Conservation (phyloP, 2,329 filamentous ascomycete genomes). For the Dactylellina haptotyla region DNA sequence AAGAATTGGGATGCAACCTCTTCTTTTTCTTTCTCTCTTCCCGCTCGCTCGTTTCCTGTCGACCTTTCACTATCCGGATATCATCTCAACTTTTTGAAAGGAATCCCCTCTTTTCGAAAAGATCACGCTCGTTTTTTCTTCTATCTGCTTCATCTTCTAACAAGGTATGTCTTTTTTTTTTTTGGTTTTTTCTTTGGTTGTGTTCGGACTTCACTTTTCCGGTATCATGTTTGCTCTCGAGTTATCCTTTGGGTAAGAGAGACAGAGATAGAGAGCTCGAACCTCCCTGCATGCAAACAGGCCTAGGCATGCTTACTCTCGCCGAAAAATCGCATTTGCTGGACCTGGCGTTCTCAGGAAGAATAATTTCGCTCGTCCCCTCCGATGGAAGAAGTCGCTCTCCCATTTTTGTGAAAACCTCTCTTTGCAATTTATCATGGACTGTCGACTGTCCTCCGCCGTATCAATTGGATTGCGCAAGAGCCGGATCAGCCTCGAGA, state of each 20-base stretch:
- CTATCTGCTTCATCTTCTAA: conserved; percentile 11
- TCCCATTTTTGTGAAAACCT: not conserved
- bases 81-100: conserved; percentile 19
- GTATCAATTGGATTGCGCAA: too few species aligned
- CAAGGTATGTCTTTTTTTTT: conserved; percentile 27
- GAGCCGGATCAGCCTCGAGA: too few species aligned
- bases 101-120: conserved; percentile 26
- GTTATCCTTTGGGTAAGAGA: not conserved
- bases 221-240: conserved; percentile 23
- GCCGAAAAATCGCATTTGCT: conserved; percentile 37
- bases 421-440: too few species aligned
- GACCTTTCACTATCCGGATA: conserved; percentile 26
- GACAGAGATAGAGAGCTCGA: conserved; percentile 21
- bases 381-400: not conserved
- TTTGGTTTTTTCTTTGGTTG: conserved; percentile 2
- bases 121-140: conserved; percentile 48
- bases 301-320: conserved; percentile 26
- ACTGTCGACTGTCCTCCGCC: too few species aligned
- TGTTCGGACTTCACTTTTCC: conserved; percentile 24
- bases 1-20: conserved; percentile 31
- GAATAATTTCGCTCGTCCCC: conserved; percentile 11
- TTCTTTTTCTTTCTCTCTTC: conserved; percentile 18
- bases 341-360: conserved; percentile 28
- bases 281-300: conserved; percentile 29
- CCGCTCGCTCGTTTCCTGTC: conserved; percentile 24